These are phyloP conservation scores for Nosema muscidifuracis DNA, from an alignment of 371 early-diverging fungal species.

Conservation along the genomic window DNA sequence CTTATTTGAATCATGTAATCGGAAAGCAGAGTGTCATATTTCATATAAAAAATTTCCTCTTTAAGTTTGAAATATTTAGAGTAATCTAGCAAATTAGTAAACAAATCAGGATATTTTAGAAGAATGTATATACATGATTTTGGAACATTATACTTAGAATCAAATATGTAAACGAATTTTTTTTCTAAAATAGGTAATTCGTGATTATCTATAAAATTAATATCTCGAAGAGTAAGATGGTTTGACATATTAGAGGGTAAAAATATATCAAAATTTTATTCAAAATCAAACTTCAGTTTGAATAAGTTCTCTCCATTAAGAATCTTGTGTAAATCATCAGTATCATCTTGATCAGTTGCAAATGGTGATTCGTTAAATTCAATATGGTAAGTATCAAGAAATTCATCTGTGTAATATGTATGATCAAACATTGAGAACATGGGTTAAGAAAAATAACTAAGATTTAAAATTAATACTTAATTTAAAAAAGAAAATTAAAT, in stretches of 20 bases:
- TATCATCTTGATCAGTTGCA: no score
- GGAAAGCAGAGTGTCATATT: background rate
- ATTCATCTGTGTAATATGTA: slow-evolving; percentile 22
- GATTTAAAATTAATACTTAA: no score
- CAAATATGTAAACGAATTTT: background rate
- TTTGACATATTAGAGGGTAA: background rate
- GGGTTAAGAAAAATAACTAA: background rate
- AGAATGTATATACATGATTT: background rate
- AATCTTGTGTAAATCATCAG: no score
- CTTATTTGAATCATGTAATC: background rate
- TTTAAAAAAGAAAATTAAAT: no score
- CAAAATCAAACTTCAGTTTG: no score
- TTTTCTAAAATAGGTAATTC: background rate
- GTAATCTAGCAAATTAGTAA: background rate
- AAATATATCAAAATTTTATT: no score
- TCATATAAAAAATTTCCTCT: background rate
- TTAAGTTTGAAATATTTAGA: background rate
- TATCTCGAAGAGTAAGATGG: background rate
- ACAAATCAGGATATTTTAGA: background rate
- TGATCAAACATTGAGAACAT: slow-evolving; percentile 2
- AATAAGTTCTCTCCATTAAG: no score
- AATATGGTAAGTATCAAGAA: slow-evolving; percentile 16
- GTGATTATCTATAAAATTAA: background rate
- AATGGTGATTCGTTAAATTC: no score
- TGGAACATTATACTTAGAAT: background rate